Percentiles rank a stretch among this genome's conserved stretches.
Evolutionary conservation across 495 filamentous ascomycete genomes (phyloP).

Genomic region (Xylaria scruposa): DNA sequence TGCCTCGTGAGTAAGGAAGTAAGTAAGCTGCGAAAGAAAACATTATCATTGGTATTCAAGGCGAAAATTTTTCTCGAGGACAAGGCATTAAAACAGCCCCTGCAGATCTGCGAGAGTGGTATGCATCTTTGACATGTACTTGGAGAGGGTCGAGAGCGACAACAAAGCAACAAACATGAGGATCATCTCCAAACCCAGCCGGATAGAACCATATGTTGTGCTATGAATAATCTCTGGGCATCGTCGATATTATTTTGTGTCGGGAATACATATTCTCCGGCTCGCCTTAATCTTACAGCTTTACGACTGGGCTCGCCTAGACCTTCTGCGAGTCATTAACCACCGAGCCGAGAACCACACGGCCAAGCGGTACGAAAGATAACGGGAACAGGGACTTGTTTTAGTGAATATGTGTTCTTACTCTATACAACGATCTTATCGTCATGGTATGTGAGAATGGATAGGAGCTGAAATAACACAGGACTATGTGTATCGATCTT

Average conservation of each 20-base stretch:
- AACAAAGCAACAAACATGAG: not conserved
- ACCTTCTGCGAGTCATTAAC: not conserved
- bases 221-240: not conserved
- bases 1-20: constrained; percentile 4
- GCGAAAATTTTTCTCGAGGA: not conserved
- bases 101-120: constrained; percentile 11
- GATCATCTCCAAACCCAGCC: constrained; percentile 17
- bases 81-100: constrained; percentile 17
- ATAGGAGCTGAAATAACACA: constrained; percentile 11
- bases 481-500: constrained; percentile 15
- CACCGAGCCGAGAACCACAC: not conserved
- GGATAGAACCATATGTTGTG: not conserved
- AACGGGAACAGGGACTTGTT: not conserved
- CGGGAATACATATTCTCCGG: constrained; percentile 4
- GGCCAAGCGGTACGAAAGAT: not conserved
- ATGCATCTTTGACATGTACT: constrained; percentile 8
- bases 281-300: constrained; percentile 2
- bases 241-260: not conserved
- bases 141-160: not conserved
- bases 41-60: not conserved
- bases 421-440: not conserved
- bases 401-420: constrained; percentile 4
- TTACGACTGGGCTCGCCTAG: constrained; percentile 13
- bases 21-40: constrained; percentile 15
- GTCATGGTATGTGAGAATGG: not conserved